Conservation (phyloP, 768 basidiomycete species). For the Suillus subalutaceus region DNA sequence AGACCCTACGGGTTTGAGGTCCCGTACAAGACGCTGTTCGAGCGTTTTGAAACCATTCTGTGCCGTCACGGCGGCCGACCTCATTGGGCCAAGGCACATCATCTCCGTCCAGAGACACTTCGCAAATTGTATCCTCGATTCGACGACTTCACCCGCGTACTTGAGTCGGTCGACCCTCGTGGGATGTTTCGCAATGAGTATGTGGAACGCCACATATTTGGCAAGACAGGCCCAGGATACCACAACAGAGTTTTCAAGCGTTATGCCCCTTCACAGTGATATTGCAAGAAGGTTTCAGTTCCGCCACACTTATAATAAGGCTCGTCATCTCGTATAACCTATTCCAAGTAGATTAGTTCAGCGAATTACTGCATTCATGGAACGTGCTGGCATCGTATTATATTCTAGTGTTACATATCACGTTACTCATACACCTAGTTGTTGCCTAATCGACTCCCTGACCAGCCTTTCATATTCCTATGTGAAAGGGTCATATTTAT, state of each 20-base stretch:
- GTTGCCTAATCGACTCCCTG: slow-evolving; percentile 78
- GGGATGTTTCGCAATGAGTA: slow-evolving; percentile 90
- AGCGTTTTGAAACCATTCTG: slow-evolving; percentile 74
- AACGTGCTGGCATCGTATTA: slow-evolving; percentile 7
- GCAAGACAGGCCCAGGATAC: slow-evolving; percentile 45
- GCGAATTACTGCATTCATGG: slow-evolving; percentile 11
- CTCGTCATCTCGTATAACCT: slow-evolving; percentile 14
- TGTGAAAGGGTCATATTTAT: slow-evolving; percentile 2
- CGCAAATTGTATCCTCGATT: slow-evolving; percentile 79
- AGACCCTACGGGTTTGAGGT: slow-evolving; percentile 88
- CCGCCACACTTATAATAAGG: slow-evolving; percentile 5
- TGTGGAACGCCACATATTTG: slow-evolving; percentile 84
- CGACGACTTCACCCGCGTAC: slow-evolving; percentile 69
- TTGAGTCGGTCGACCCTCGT: slow-evolving; percentile 70
- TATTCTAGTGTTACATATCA: slow-evolving; percentile 13
- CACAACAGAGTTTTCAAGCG: slow-evolving; percentile 52
- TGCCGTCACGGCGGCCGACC: slow-evolving; percentile 75
- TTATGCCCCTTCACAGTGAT: slow-evolving; percentile 16
- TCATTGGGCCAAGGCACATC: slow-evolving; percentile 96
- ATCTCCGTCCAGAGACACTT: slow-evolving; percentile 63
- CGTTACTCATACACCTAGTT: slow-evolving; percentile 67
- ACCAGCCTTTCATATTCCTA: slow-evolving; percentile 90
- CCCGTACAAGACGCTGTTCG: slow-evolving; percentile 79
- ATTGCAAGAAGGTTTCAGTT: slow-evolving; percentile 1
- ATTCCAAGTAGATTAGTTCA: slow-evolving; percentile 13